Evolutionary conservation across 129 eudicot genomes (phyloP), one percentile per base, ranked within the genome.

Genomic region (Dittrichia graveolens): DNA sequence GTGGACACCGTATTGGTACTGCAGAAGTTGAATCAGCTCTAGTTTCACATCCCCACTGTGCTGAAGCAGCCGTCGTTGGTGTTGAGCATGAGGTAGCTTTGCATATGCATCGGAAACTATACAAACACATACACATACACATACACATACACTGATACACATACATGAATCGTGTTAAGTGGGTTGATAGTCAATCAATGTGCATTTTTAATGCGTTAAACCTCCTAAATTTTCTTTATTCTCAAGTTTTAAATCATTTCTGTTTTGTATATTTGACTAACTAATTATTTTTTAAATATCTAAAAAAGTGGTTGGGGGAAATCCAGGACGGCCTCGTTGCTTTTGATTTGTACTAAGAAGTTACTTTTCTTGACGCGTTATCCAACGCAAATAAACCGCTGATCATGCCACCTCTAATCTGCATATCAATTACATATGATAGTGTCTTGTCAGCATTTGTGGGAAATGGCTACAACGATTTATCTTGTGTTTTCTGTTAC

Each of bases 1-100:
- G 99, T 80, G 99, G 99, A 53, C 99, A 95, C 73, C 96, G 99
- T 9, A 95, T 95, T 79, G 97, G 99, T 66, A 91, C 99, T 4
- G 91, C 99, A 48, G 99, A 95, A 86, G 99, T 95, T 74, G 99
- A 95, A 85, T 95, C 99, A 19, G 99, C 99, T 60, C 80, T 95
- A 64, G 96, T 95, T 86, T 95, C 96, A 52, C 99, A 95, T 75
- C 94, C 96, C 15, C 96, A 88, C 5, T 95, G 99, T 71, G 84
- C 97, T 68, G 99, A 95, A 85, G 99, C 99, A 65, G 99, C 99
- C 67, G 99, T 95, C 19, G 99, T 95, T 73, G 99, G 96, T 62
- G 87, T 95, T 82, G 99, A 95, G 70, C 99, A 95, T 74, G 99
- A 88, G 99, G 99, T 90, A 83, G 40, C 16, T 54, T 9, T 73